Evolutionary conservation across 352 stramenopile genomes (phyloP).

Genomic region (Globisporangium nagaii): DNA sequence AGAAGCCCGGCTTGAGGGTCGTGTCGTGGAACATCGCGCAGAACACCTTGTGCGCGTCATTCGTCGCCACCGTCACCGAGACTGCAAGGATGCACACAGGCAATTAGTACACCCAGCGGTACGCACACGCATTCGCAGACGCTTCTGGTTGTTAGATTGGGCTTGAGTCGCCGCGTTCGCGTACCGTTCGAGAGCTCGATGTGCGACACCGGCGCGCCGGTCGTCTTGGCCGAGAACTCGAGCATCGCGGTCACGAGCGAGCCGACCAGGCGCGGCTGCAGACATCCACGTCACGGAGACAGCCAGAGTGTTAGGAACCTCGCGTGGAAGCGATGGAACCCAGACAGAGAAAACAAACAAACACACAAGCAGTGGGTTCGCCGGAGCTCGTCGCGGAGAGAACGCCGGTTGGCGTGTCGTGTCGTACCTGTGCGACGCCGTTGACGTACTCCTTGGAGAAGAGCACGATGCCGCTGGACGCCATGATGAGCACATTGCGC

Average conservation of each 20-base stretch:
- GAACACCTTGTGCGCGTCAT: constrained; percentile 87
- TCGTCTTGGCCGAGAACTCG: constrained; percentile 89
- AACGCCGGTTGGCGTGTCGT: background rate
- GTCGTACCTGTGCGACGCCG: constrained; percentile 65
- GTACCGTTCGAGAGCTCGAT: constrained; percentile 83
- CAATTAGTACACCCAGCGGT: background rate
- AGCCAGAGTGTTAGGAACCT: too few species aligned
- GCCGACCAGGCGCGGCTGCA: constrained; percentile 81
- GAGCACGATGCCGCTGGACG: constrained; percentile 88
- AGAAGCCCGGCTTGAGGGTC: constrained; percentile 71
- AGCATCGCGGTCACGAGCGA: constrained; percentile 90
- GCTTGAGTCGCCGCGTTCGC: background rate
- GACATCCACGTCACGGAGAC: too few species aligned
- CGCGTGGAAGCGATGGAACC: too few species aligned
- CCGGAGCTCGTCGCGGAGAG: too few species aligned
- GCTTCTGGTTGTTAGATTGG: too few species aligned
- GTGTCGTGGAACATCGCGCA: constrained; percentile 90
- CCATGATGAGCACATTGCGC: constrained; percentile 91
- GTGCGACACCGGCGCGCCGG: constrained; percentile 85
- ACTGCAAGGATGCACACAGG: constrained; percentile 36
- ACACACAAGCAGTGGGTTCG: too few species aligned
- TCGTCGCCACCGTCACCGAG: constrained; percentile 85
- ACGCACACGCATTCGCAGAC: background rate
- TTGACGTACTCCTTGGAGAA: constrained; percentile 92
- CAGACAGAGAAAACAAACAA: background rate